Base-by-base conservation (phyloP, 768 basidiomycete genomes). In the Hydnum rufescens region DNA sequence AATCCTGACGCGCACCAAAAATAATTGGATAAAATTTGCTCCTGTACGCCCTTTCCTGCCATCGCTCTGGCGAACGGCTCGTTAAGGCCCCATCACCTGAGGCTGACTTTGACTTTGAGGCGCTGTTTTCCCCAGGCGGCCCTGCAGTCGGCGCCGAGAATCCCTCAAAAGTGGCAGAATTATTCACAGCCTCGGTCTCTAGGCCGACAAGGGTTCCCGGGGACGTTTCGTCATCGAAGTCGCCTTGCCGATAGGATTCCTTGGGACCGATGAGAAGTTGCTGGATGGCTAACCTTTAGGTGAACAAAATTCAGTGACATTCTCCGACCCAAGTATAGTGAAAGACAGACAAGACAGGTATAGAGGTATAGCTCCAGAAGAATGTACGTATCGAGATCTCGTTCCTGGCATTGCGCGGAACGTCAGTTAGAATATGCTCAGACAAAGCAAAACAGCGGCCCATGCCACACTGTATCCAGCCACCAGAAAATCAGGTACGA, bases 401-500 rank as follows among this genome's bases (percentile, higher is more conserved):
- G 16, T 8, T 8, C 26, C 44, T 47, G 25, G n/a, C n/a, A n/a
- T n/a, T n/a, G n/a, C n/a, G n/a, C n/a, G n/a, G n/a, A n/a, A n/a
- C n/a, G n/a, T 47, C 13, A 47, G 44, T 47, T 8, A 8, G 18
- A 31, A 30, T 34, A 29, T 49, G n/a, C 50, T 13, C 8, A 23
- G 18, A 52, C 22, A 44, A 52, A 19, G 8, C 28, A 4, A 54
- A 30, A 8, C 13, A 52, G 6, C n/a, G 23, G 51, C 8, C 49
- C 26, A 8, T 18, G 29, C 25, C 42, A 56, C 55, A 51, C 51
- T 23, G 58, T 56, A 51, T 65, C 65, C 6, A 59, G 50, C 3
- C 60, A 54, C 5, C 61, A 58, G 54, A 64, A 66, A 19, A 66
- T 39, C 32, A 66, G 60, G 36, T 61, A 65, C 0, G 67, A 65